Conservation (phyloP, 208 protist species). For the Leishmania aethiopica region DNA sequence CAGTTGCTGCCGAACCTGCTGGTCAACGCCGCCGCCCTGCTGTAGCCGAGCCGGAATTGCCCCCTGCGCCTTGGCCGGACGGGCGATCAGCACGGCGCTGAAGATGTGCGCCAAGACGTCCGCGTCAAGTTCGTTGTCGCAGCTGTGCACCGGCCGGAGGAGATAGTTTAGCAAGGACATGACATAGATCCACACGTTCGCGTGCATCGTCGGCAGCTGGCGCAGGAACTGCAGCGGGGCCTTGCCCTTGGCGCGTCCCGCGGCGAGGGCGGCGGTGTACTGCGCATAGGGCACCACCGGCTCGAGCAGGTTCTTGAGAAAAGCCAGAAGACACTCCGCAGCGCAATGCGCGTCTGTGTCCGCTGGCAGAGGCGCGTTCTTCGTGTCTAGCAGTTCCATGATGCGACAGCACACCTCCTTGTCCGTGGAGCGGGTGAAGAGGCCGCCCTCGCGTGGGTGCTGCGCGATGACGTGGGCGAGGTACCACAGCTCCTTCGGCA, state of each 20-base stretch:
- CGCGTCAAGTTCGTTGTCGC: constrained; percentile 66
- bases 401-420: constrained; percentile 46
- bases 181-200: constrained; percentile 87
- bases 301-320: constrained; percentile 79
- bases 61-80: constrained; percentile 35
- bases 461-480: constrained; percentile 65
- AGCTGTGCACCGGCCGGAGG: constrained; percentile 57
- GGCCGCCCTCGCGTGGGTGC: constrained; percentile 44
- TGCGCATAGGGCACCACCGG: constrained; percentile 78
- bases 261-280: constrained; percentile 62
- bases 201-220: constrained; percentile 77
- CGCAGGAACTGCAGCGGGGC: constrained; percentile 65
- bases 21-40: constrained; percentile 57
- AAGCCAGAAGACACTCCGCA: constrained; percentile 68
- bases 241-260: constrained; percentile 51
- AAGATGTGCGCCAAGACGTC: constrained; percentile 67
- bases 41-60: constrained; percentile 32
- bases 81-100: constrained; percentile 62
- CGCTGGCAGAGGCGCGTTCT: constrained; percentile 34
- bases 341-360: constrained; percentile 53
- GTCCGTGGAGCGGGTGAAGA: constrained; percentile 67
- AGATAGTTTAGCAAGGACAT: constrained; percentile 86
- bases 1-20: constrained; percentile 65
- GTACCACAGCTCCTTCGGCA: constrained; percentile 92
- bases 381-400: constrained; percentile 75